phyloP scores from a whole-genome alignment of 2,329 filamentous ascomycete genomes.

The Claviceps monticola region DNA sequence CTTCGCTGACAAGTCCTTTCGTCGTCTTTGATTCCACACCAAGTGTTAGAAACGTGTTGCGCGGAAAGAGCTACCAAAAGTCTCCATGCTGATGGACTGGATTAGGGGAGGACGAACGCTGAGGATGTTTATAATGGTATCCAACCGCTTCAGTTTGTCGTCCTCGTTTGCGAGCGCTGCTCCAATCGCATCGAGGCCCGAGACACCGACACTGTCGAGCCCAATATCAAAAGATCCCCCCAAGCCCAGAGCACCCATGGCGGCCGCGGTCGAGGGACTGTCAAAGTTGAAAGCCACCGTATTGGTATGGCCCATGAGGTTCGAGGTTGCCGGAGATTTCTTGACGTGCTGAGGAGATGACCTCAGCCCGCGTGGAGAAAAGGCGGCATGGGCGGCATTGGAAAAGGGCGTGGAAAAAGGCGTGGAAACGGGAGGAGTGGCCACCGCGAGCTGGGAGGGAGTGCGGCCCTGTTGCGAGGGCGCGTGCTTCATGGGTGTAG shows the following conservation, averaged over 20 bases:
- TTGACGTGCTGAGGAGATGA: slow-evolving; percentile 52
- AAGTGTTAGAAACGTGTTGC: neutral
- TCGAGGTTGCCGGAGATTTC: slow-evolving; percentile 45
- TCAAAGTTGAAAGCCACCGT: slow-evolving; percentile 43
- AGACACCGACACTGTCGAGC: slow-evolving; percentile 36
- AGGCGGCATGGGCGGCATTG: slow-evolving; percentile 39
- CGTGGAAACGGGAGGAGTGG: slow-evolving; percentile 53
- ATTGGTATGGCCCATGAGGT: slow-evolving; percentile 31
- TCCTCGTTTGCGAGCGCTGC: slow-evolving; percentile 33
- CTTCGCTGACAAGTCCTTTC: slow-evolving; percentile 57
- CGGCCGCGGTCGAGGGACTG: slow-evolving; percentile 48
- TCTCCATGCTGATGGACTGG: no score
- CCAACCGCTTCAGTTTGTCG: slow-evolving; percentile 40
- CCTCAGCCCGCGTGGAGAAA: slow-evolving; percentile 42
- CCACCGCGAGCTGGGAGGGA: slow-evolving; percentile 38
- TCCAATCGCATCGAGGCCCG: slow-evolving; percentile 28
- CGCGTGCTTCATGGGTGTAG: slow-evolving; percentile 34
- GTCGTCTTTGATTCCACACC: slow-evolving; percentile 17
- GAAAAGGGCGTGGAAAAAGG: slow-evolving; percentile 55
- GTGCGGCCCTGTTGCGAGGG: slow-evolving; percentile 29
- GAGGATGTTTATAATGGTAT: slow-evolving; percentile 35
- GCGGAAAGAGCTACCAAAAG: no score
- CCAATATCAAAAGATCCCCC: slow-evolving; percentile 35
- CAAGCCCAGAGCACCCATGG: slow-evolving; percentile 43
- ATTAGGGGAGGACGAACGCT: slow-evolving; percentile 23